Base-by-base conservation (phyloP, 2,329 filamentous ascomycete species). In the Thielaviopsis cerberus region DNA sequence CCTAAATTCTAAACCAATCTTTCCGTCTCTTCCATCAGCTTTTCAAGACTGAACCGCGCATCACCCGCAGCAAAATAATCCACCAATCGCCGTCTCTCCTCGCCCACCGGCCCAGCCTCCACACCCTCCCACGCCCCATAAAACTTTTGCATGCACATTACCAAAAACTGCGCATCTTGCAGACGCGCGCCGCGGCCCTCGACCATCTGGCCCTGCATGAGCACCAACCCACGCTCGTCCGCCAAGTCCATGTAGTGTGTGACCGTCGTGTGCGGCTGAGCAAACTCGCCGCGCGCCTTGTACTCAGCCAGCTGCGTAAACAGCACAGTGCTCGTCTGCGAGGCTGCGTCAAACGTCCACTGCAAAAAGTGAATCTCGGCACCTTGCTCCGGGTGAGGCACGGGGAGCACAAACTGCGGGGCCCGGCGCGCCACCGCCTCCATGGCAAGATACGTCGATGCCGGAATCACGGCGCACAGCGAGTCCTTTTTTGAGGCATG, bases 291-390 rank as follows among this genome's bases (percentile, higher is more conserved):
- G 55, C 91, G 79, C 59, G 88, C 73, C 75, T 97, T 96, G 74
- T 86, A 98, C 68, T 96, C 88, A 17, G 88, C 91, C 30, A 98
- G 77, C 66, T 92, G 86, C 0, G 92, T 98, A 72, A 98, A 97
- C 34, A 98, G 81, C 5, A 97, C 83, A 0, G 85, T 88, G 60
- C 79, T 80, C 3, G 82, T 84, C 61, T 77, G 72, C 20, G 76
- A 78, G 59, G 73, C 73, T 23, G 70, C 72, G 61, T 94, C 90
- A 70, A 95, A 96, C 0, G 86, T 86, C 88, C 94, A 98, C 71
- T 98, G 91, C 62, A 98, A 72, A 70, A 94, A 95, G 71, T 98
- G 92, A 52, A 98, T 89, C 70, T 97, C 92, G 53, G 89, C 88
- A 55, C 87, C 88, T 63, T 75, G 74, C 24, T 70, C 72, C 53